Base-by-base conservation (phyloP, 305 asterid species). In the Fraxinus paxiana region DNA sequence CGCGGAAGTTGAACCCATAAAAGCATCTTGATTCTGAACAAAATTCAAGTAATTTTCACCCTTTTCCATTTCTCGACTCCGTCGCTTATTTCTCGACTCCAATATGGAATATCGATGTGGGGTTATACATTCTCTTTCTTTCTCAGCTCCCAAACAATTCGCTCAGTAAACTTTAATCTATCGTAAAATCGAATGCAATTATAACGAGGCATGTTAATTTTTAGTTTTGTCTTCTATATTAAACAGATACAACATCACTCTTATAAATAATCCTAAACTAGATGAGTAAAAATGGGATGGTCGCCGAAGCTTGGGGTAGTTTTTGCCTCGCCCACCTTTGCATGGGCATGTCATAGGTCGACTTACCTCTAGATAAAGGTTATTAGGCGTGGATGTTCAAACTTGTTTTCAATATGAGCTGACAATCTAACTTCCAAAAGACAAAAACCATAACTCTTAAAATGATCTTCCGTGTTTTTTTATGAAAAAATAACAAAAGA, bases 1-100 rank as follows among this genome's bases (percentile, higher is more conserved):
- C n/a, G 69, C 48, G 0, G 87, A 81, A 17, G 63, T 77, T 2
- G 73, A 65, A 65, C 73, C 35, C 18, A 22, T 65, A 22, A 65
- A 63, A 65, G 35, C 73, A 65, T 65, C 18, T 65, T 65, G 73
- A 65, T 4, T 65, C 73, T 65, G 73, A 26, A 22, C 35, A 65
- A 65, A 26, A 12, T 26, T 65, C 35, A 26, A 26, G 73, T 65
- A 65, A 65, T 65, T 65, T 22, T 26, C 73, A 26, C 17, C 17
- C 18, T 65, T 37, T 26, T 65, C 73, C 73, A 65, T 65, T 4
- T 24, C 37, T 65, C 4, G 35, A 24, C 73, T 65, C 35, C 9
- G 1, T 10, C 35, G 73, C 37, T 65, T 65, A 65, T 26, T 24
- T 20, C 35, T 65, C 0, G 18, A 65, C 73, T 65, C 37, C 35